These are phyloP conservation scores for Trichoderma guizhouense DNA, from an alignment of 2,329 filamentous ascomycete genomes.

Conservation along the genomic window DNA sequence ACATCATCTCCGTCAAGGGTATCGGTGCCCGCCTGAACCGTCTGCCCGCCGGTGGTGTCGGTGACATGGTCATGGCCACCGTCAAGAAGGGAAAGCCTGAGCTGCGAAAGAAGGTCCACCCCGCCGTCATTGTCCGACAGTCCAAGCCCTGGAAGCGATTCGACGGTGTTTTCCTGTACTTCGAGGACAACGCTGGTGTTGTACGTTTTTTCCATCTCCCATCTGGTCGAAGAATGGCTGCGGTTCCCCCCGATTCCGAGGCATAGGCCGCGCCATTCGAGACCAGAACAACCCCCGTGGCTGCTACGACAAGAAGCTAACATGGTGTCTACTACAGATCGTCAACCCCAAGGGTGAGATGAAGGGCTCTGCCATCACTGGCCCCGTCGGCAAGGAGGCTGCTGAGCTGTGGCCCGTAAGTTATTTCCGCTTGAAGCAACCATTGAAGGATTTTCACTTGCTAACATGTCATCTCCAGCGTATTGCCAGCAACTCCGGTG, in stretches of 20 bases:
- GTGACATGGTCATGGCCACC: slow-evolving; percentile 99
- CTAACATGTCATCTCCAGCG: slow-evolving; percentile 51
- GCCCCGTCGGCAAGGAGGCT: slow-evolving; percentile 98
- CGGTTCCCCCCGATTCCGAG: background rate
- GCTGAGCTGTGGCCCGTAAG: slow-evolving; percentile 98
- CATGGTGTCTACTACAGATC: slow-evolving; percentile 57
- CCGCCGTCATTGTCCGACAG: slow-evolving; percentile 97
- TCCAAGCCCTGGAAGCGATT: slow-evolving; percentile 99
- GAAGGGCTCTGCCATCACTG: slow-evolving; percentile 99
- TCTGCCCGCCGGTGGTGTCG: slow-evolving; percentile 93
- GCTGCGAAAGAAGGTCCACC: slow-evolving; percentile 99
- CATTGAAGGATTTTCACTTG: background rate
- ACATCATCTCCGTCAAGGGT: slow-evolving; percentile 99
- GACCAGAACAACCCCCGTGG: background rate
- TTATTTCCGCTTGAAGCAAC: slow-evolving; percentile 26
- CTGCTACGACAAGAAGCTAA: slow-evolving; percentile 33
- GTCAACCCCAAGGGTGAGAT: slow-evolving; percentile 99
- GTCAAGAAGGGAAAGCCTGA: slow-evolving; percentile 99
- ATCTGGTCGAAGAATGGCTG: background rate
- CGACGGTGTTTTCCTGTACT: slow-evolving; percentile 99
- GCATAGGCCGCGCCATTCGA: background rate
- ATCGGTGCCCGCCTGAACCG: slow-evolving; percentile 97
- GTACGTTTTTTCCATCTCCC: slow-evolving; percentile 54
- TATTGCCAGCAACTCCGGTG: slow-evolving; percentile 99
- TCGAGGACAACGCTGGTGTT: slow-evolving; percentile 99